Base-by-base conservation (phyloP, 2,329 filamentous ascomycete species). In the Colletotrichum navitas region DNA sequence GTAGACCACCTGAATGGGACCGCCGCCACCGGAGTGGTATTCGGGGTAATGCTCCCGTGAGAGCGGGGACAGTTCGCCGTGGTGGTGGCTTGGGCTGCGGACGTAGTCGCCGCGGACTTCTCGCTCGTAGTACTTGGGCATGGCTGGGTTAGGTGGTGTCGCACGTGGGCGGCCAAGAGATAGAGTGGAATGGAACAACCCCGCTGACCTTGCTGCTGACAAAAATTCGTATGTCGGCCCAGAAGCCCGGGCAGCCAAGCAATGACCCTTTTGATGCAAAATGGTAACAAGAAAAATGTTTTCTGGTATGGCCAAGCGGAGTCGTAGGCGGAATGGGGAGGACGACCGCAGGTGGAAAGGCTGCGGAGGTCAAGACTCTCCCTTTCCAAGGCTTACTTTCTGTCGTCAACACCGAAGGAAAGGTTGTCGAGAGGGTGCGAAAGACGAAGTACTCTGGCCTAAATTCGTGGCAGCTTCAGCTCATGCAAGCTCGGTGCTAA, bases 11-110 rank as follows among this genome's bases (percentile, higher is more conserved):
- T 62, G 60, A 8, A 51, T 36, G 41, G 56, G 67, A 3, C 74
- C 67, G 29, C 75, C 77, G 58, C 78, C 77, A 55, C 79, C 78
- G 6, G 79, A 79, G 74, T 76, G 74, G 68, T 79, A 78, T 34
- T 79, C 79, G 16, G 80, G 80, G 12, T 80, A 81, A 41, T 74
- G 66, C 52, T 76, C 72, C 54, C 74, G 63, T 26, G 62, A 34
- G 32, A 59, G 65, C 14, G 67, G 68, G 36, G 66, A 66, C 24
- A 61, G 61, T 54, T 79, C 74, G 64, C 78, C 76, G 41, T 74
- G 76, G 56, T 58, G 72, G 36, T 52, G 74, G 29, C 61, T 63
- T 59, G 76, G 77, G 36, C 74, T 73, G 39, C 74, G 74, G 62
- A 66, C 68, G 62, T 77, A 75, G 52, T 76, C 74, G 63, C 81